Evolutionary conservation across 441 rosid species (phyloP).

Genomic region (Lagerstroemia fauriei): DNA sequence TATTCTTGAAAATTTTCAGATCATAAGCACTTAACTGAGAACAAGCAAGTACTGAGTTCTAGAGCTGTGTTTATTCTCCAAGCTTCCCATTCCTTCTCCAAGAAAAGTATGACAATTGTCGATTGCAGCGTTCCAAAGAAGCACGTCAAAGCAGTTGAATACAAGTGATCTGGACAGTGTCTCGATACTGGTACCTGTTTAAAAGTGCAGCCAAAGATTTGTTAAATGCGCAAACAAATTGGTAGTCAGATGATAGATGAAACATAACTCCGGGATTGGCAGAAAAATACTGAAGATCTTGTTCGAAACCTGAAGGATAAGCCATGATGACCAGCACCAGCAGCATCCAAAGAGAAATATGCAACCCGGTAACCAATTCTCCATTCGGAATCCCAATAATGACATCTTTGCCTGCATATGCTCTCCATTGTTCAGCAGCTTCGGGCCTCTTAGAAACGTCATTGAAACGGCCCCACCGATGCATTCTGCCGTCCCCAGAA

Average conservation of each 20-base stretch:
- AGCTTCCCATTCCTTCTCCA: slow-evolving; percentile 8
- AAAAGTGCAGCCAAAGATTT: neutral
- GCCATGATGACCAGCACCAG: slow-evolving; percentile 20
- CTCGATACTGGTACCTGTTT: slow-evolving; percentile 1
- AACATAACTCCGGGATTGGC: too few relatives aligned
- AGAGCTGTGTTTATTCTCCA: slow-evolving; percentile 4
- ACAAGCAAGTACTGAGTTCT: slow-evolving; percentile 7
- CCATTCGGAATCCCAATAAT: neutral
- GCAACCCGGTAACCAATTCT: slow-evolving; percentile 19
- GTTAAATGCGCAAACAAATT: neutral
- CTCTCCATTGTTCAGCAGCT: neutral
- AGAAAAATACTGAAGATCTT: too few relatives aligned
- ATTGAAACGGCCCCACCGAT: neutral
- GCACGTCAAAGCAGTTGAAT: slow-evolving; percentile 7
- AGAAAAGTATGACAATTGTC: neutral
- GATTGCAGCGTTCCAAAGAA: slow-evolving; percentile 9
- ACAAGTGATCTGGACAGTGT: slow-evolving; percentile 12
- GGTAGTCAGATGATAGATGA: too few relatives aligned
- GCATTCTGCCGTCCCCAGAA: neutral
- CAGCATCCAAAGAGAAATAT: slow-evolving; percentile 7
- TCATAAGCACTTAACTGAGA: neutral
- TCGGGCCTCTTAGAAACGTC: slow-evolving; percentile 18
- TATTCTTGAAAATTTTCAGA: neutral
- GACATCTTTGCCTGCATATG: neutral
- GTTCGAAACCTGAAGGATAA: slow-evolving; percentile 4